Evolutionary conservation across 2,329 filamentous ascomycete genomes (phyloP).

Genomic region (Ceratocystis huliohia): DNA sequence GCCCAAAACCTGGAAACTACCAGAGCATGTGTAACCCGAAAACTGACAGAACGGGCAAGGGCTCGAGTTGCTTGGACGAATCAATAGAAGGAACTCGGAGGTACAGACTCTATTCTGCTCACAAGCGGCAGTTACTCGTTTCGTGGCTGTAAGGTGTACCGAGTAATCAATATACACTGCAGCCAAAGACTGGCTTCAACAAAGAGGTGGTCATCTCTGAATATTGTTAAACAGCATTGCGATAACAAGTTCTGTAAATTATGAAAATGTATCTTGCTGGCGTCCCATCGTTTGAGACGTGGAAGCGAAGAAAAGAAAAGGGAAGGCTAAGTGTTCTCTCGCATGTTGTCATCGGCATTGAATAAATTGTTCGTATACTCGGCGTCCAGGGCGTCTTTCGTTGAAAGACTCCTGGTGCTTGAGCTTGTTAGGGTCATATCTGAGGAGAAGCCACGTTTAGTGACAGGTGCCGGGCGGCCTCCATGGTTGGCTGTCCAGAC

Average conservation of each 20-base stretch:
- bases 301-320: too few species aligned
- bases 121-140: neutral
- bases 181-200: too few species aligned
- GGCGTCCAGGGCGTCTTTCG: neutral
- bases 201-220: too few species aligned
- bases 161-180: too few species aligned
- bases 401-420: neutral
- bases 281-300: too few species aligned
- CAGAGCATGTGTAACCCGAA: neutral
- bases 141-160: too few species aligned
- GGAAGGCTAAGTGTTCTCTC: too few species aligned
- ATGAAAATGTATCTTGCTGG: too few species aligned
- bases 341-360: too few species aligned
- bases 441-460: neutral
- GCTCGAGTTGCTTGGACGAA: neutral
- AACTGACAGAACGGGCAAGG: neutral
- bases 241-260: too few species aligned
- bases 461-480: slow-evolving; percentile 11
- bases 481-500: slow-evolving; percentile 10
- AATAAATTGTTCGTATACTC: too few species aligned
- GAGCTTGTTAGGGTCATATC: neutral
- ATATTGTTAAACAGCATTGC: too few species aligned
- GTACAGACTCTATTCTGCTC: neutral
- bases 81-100: neutral
- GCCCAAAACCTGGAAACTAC: neutral